Conservation (phyloP, 495 filamentous ascomycete genomes). For the Penicillium ucsense region DNA sequence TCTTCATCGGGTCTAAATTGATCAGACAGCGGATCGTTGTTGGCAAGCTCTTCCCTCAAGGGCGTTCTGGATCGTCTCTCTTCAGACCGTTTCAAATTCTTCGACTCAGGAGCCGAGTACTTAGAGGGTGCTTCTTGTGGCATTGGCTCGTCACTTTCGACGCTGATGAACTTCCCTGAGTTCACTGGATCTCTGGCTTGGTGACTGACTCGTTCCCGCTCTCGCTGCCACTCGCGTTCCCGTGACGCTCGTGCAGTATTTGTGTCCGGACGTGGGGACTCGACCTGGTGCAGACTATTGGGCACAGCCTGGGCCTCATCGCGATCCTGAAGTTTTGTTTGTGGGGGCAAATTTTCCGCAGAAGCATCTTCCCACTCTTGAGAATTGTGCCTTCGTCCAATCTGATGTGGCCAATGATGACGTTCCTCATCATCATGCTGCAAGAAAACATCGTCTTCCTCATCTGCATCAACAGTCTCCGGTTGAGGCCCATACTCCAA, state of each 20-base stretch:
- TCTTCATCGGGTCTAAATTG: background rate
- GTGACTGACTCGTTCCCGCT: conserved; percentile 41
- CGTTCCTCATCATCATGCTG: too few relatives aligned
- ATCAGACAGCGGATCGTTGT: background rate
- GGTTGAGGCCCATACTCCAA: too few relatives aligned
- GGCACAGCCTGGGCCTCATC: too few relatives aligned
- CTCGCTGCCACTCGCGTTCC: conserved; percentile 40
- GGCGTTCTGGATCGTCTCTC: too few relatives aligned
- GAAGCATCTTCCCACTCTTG: background rate
- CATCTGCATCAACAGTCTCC: too few relatives aligned
- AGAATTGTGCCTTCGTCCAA: too few relatives aligned
- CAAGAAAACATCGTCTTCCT: too few relatives aligned
- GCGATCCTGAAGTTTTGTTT: too few relatives aligned
- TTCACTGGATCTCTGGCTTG: conserved; percentile 37
- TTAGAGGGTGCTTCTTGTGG: conserved; percentile 4
- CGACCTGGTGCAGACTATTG: background rate
- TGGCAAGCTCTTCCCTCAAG: background rate
- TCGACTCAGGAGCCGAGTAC: conserved; percentile 5
- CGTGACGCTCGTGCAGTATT: conserved; percentile 6
- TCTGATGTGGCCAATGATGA: too few relatives aligned
- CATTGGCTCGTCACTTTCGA: conserved; percentile 36
- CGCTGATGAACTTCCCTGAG: conserved; percentile 38
- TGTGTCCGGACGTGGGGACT: background rate
- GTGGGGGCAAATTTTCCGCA: background rate
- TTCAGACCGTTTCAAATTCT: background rate